phyloP scores from a whole-genome alignment of 129 eudicot genomes.

The Kitagawia praeruptora region DNA sequence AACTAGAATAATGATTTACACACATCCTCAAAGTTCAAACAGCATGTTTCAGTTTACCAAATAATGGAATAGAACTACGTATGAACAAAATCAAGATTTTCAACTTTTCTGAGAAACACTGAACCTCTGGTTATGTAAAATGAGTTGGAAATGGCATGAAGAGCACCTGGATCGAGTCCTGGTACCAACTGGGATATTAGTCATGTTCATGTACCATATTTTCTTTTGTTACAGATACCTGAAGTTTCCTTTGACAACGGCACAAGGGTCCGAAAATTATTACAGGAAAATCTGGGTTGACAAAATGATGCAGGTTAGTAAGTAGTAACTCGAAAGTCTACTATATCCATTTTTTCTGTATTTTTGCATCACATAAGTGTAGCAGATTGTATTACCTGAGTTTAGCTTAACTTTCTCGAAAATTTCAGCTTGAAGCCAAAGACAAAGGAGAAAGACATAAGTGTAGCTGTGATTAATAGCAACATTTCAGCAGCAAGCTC shows the following conservation, averaged over 20 bases:
- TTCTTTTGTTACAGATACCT: constrained; percentile 54
- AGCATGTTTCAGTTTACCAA: background rate
- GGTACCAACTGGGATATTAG: constrained; percentile 55
- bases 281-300: constrained; percentile 63
- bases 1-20: background rate
- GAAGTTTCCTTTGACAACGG: constrained; percentile 34
- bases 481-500: constrained; percentile 65
- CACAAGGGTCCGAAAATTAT: constrained; percentile 62
- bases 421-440: constrained; percentile 42
- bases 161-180: constrained; percentile 50
- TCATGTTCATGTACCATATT: constrained; percentile 63
- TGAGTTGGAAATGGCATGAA: constrained; percentile 55
- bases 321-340: constrained; percentile 7
- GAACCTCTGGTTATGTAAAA: constrained; percentile 6
- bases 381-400: background rate
- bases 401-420: background rate
- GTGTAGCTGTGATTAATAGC: constrained; percentile 40
- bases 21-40: background rate
- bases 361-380: background rate
- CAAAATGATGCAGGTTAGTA: constrained; percentile 46
- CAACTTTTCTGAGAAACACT: background rate
- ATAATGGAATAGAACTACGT: background rate
- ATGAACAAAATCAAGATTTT: background rate
- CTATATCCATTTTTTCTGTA: background rate
- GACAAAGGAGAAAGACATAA: constrained; percentile 52